Evolutionary conservation across 805 yeast genomes (phyloP), one percentile per base, ranked within the genome.

Genomic region (Cyberlindnera mycetangii): DNA sequence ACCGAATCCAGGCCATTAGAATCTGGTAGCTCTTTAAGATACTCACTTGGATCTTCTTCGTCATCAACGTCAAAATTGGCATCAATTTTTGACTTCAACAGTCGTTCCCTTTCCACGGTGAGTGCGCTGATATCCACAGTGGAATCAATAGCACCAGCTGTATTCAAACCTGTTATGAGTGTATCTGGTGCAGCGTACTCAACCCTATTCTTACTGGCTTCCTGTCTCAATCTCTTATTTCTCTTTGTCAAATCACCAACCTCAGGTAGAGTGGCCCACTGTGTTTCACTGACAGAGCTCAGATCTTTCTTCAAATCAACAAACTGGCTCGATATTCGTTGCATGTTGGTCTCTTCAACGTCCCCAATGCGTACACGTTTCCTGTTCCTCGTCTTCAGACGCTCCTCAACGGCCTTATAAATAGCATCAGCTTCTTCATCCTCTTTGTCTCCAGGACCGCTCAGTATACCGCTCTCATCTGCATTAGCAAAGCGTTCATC

Each of bases 201-300:
- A 48, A 96, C 68, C 50, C 82, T 81, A 46, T 78, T 77, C 53
- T 70, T 73, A 56, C 82, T 84, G 37, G 77, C 75, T 42, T 80
- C 71, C 35, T 79, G 62, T 42, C 96, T 68, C 39, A 75, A 68
- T 44, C 98, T 67, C 53, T 89, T 88, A 63, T 89, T 89, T 45
- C 79, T 71, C 56, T 81, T 75, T 0, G 99, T 93, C 56, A 87
- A 69, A 62, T 92, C 98, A 1, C 89, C 85, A 2, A 88, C 93
- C 50, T 89, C 96, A 0, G 98, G 98, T 4, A 92, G 58, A 48
- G 70, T 74, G 5, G 75, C 72, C 99, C 99, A 92, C 56, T 90
- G 83, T 3, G 78, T 85, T 17, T 70, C 76, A 4, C 85, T 70
- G 0, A 92, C 77, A 0, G 62, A 54, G 0, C 81, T 67, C 31